A percentile compares a stretch with the other conserved stretches of the same genome.
These are phyloP conservation scores for Venturia oleaginea DNA, from an alignment of 2,329 filamentous ascomycete species.

Conservation along the genomic window DNA sequence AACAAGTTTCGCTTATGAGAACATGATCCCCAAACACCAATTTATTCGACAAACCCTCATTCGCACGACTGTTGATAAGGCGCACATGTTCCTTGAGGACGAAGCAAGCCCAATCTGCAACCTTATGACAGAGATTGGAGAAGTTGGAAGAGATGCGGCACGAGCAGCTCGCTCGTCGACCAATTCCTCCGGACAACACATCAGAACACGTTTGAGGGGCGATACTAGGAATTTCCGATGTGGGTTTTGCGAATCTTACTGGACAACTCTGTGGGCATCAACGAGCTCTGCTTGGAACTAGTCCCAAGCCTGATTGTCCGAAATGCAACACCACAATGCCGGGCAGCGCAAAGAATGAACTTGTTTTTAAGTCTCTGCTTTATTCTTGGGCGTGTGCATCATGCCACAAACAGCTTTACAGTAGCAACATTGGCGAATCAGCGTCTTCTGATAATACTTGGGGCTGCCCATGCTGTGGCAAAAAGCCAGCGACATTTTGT, in stretches of 20 bases:
- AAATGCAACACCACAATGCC: background rate
- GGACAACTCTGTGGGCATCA: background rate
- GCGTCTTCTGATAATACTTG: too few relatives aligned
- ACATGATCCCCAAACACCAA: background rate
- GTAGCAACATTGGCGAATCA: background rate
- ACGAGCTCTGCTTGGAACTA: background rate
- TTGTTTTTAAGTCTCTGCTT: background rate
- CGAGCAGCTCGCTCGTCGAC: background rate
- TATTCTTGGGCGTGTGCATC: background rate
- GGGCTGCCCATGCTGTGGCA: too few relatives aligned
- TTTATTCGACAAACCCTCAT: background rate
- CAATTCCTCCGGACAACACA: too few relatives aligned
- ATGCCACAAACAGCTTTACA: background rate
- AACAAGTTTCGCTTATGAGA: background rate
- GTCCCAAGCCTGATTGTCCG: background rate
- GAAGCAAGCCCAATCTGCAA: background rate
- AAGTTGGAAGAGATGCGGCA: background rate
- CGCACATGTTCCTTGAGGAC: background rate
- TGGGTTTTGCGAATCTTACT: background rate
- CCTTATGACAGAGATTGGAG: background rate
- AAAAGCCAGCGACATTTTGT: too few relatives aligned
- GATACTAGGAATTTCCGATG: background rate
- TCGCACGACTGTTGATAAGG: background rate
- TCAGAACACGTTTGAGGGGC: too few relatives aligned
- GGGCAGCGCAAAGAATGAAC: background rate